A percentile compares a stretch with the other conserved stretches of the same genome.
Evolutionary conservation across 345 rosid genomes (phyloP).

Genomic region (Moricandia arvensis): DNA sequence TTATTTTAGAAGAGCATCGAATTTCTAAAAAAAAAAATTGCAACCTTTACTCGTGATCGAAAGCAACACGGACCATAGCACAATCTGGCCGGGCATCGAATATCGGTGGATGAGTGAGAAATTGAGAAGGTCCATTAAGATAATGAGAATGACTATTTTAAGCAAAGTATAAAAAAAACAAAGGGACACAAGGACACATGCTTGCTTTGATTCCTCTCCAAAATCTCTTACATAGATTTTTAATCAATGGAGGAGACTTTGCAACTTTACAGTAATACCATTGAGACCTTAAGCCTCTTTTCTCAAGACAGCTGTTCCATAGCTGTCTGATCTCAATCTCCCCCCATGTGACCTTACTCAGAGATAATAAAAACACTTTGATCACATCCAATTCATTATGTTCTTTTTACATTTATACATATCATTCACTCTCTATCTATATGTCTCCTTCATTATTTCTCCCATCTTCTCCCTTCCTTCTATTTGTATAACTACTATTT

Average conservation of each 20-base stretch:
- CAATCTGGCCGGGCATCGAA: not conserved
- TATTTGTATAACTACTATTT: constrained; percentile 25
- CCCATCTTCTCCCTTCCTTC: not conserved
- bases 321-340: constrained; percentile 61
- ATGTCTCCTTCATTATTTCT: not conserved
- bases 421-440: constrained; percentile 6
- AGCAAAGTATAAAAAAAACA: not conserved
- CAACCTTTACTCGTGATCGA: not conserved
- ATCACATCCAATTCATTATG: constrained; percentile 23
- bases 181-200: constrained; percentile 23
- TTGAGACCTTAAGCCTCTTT: constrained; percentile 49
- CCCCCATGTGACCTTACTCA: constrained; percentile 52
- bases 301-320: constrained; percentile 65
- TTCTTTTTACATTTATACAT: constrained; percentile 13
- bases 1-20: not conserved
- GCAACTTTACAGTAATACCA: constrained; percentile 81
- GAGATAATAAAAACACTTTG: constrained; percentile 29
- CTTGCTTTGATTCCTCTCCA: constrained; percentile 32
- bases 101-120: not conserved
- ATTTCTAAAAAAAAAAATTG: not conserved
- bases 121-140: not conserved
- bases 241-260: constrained; percentile 51
- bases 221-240: constrained; percentile 15
- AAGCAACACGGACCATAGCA: not conserved
- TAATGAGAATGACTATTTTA: not conserved